A percentile compares a stretch with the other conserved stretches of the same genome.
phyloP scores from a whole-genome alignment of 163 green algal genomes.

The Volvox carteri region DNA sequence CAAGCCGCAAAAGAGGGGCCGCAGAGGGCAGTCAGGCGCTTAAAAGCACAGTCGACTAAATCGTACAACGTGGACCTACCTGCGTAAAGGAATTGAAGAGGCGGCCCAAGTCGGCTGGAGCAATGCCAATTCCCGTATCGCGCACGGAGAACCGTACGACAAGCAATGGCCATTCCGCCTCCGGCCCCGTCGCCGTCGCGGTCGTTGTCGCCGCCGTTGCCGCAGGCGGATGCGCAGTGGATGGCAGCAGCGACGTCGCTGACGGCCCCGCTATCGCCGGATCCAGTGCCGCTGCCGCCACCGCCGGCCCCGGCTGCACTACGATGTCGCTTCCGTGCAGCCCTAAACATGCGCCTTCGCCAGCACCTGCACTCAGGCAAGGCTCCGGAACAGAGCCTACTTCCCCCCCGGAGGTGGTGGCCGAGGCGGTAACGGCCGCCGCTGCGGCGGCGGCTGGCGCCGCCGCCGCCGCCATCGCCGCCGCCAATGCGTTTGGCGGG shows the following conservation, averaged over 20 bases:
- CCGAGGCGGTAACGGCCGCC: conserved; percentile 4
- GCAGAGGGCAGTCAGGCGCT: too few relatives aligned
- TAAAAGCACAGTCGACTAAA: too few relatives aligned
- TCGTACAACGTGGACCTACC: too few relatives aligned
- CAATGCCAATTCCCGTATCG: conserved; percentile 88
- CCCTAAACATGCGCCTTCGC: too few relatives aligned
- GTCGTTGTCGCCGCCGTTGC: background rate
- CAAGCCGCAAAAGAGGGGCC: too few relatives aligned
- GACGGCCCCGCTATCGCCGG: background rate
- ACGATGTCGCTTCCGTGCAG: background rate
- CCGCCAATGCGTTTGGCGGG: background rate
- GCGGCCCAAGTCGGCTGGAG: conserved; percentile 68
- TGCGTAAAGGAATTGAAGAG: conserved; percentile 88
- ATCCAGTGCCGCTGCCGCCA: background rate
- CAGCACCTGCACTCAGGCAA: background rate
- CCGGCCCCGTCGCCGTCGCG: background rate
- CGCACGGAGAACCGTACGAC: conserved; percentile 73
- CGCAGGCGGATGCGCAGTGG: background rate
- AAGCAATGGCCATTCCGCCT: conserved; percentile 39
- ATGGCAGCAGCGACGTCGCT: conserved; percentile 10
- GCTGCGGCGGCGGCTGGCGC: conserved; percentile 6
- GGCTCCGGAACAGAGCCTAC: too few relatives aligned
- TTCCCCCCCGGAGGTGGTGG: background rate
- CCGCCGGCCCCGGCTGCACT: background rate
- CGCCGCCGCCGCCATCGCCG: conserved; percentile 10